Evolutionary conservation across 192 early-diverging fungal genomes (phyloP).

Genomic region (Geranomyces michiganensis): DNA sequence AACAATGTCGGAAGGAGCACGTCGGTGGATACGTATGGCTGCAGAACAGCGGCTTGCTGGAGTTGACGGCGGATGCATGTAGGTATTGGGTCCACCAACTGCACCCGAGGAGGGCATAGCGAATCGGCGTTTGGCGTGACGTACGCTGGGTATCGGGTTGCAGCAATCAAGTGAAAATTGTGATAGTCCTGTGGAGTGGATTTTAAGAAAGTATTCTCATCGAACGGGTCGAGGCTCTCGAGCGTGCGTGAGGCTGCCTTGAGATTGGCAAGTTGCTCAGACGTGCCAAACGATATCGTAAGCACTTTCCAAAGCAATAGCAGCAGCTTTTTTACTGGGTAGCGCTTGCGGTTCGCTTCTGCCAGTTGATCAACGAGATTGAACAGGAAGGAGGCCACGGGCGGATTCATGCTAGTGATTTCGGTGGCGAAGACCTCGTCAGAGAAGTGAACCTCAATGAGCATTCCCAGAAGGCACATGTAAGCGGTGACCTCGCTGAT

Average conservation of each 20-base stretch:
- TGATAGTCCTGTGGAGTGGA: slow-evolving; percentile 66
- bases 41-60: slow-evolving; percentile 26
- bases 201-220: slow-evolving; percentile 48
- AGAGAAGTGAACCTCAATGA: slow-evolving; percentile 57
- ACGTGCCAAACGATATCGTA: slow-evolving; percentile 59
- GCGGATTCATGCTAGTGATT: slow-evolving; percentile 45
- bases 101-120: slow-evolving; percentile 17
- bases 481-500: slow-evolving; percentile 49
- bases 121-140: slow-evolving; percentile 36
- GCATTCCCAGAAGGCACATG: slow-evolving; percentile 67
- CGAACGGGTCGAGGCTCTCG: slow-evolving; percentile 49
- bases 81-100: slow-evolving; percentile 33
- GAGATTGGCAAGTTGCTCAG: slow-evolving; percentile 50
- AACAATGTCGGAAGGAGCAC: slow-evolving; percentile 27
- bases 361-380: slow-evolving; percentile 65
- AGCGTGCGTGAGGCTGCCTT: slow-evolving; percentile 52
- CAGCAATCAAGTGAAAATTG: slow-evolving; percentile 57
- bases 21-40: slow-evolving; percentile 36
- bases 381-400: slow-evolving; percentile 64
- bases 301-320: slow-evolving; percentile 74
- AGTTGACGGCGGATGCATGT: slow-evolving; percentile 33
- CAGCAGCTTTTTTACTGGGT: slow-evolving; percentile 72
- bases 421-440: slow-evolving; percentile 55
- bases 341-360: slow-evolving; percentile 69
- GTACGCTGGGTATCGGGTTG: slow-evolving; percentile 67